Base-by-base conservation (phyloP, 202 grass and related monocot species). In the Zizania palustris region DNA sequence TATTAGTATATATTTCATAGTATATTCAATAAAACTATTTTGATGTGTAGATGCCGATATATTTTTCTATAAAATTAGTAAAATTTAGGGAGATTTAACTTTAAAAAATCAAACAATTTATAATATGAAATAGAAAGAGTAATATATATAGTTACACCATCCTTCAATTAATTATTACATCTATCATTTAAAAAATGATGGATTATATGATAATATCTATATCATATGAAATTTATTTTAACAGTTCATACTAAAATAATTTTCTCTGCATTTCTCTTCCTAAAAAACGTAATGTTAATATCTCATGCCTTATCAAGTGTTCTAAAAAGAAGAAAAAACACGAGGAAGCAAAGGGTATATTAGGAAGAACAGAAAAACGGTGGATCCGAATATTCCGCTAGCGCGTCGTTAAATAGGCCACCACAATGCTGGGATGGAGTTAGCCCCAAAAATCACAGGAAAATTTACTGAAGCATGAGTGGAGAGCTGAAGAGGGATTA, bases 401-500 rank as follows among this genome's bases (percentile, higher is more conserved):
- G 53, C 35, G 45, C 53, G 65, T 81, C 71, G 56, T 77, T 89
- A 89, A 89, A 89, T 89, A 85, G 60, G 1, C n/a, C 72, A 67
- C 67, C 45, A 11, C 11, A n/a, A 59, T 3, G 14, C 9, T 9
- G 11, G 15, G 1, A 10, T 49, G 0, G 44, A 71, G 5, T 1
- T 61, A 77, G 77, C 77, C 71, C 11, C 19, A 59, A 77, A 74
- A 21, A 7, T 33, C 59, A 35, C 3, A 62, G 28, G 28, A 9
- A 65, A 65, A 65, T 69, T 35, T 3, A 55, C 53, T 16, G 28
- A 84, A 72, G n/a, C 18, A 98, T 98, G 95, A 94, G 87, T 34
- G 82, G 55, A 45, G 91, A 87, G 18, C 79, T 97, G 83, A 87
- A 60, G 36, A 77, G 80, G 57, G 77, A 92, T 40, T 97, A 92